phyloP scores from a whole-genome alignment of 768 basidiomycete species.

The Vishniacozyma victoriae region DNA sequence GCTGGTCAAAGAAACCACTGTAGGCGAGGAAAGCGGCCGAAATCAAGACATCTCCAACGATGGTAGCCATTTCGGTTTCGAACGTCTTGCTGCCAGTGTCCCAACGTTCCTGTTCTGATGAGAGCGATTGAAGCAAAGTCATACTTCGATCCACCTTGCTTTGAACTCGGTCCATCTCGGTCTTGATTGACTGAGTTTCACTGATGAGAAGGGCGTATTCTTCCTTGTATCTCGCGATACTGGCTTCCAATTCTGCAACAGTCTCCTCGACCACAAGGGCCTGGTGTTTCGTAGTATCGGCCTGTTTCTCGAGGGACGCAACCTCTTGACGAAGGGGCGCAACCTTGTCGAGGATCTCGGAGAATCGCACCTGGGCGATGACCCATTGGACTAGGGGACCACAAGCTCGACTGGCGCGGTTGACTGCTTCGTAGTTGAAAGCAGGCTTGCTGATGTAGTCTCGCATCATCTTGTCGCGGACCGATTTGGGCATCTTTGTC shows the following conservation, averaged over 20 bases:
- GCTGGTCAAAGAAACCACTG: conserved; percentile 96
- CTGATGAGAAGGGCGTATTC: conserved; percentile 96
- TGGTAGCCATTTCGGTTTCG: conserved; percentile 96
- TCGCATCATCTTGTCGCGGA: conserved; percentile 84
- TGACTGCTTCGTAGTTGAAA: conserved; percentile 91
- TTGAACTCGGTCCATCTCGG: conserved; percentile 96
- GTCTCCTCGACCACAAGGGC: conserved; percentile 82
- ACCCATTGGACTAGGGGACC: conserved; percentile 98
- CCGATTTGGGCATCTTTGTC: conserved; percentile 76
- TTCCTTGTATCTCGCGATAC: conserved; percentile 89
- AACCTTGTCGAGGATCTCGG: conserved; percentile 93
- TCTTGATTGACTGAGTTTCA: conserved; percentile 93
- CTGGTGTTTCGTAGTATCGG: conserved; percentile 90
- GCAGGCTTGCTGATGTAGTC: conserved; percentile 86
- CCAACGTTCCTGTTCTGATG: conserved; percentile 91
- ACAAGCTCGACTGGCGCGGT: conserved; percentile 92
- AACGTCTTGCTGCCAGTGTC: conserved; percentile 90
- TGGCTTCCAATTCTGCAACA: conserved; percentile 84
- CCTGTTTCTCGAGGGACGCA: conserved; percentile 82
- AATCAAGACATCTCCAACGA: conserved; percentile 90
- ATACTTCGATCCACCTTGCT: conserved; percentile 95
- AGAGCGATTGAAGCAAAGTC: conserved; percentile 86
- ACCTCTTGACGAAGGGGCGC: conserved; percentile 95
- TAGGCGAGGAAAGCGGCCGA: conserved; percentile 97
- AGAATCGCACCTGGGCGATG: conserved; percentile 91